Conservation (phyloP, 805 yeast species). For the Candida loeiensis region DNA sequence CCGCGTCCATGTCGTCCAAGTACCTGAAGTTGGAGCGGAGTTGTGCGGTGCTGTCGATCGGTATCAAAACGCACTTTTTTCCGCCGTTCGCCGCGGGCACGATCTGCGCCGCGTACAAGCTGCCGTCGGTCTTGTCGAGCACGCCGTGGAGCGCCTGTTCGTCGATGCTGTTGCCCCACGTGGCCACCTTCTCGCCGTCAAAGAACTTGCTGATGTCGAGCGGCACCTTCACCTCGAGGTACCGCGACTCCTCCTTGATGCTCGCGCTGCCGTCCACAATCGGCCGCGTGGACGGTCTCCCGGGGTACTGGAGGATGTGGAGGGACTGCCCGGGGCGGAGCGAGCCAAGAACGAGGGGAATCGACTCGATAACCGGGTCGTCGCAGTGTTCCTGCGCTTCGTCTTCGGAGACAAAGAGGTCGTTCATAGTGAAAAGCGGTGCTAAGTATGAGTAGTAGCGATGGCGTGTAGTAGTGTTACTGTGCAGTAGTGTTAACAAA, state of each 20-base stretch:
- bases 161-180: conserved; percentile 58
- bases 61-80: conserved; percentile 55
- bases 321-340: conserved; percentile 25
- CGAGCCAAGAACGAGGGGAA: conserved; percentile 31
- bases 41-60: conserved; percentile 68
- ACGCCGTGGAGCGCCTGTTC: conserved; percentile 72
- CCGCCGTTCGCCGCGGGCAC: conserved; percentile 16
- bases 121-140: conserved; percentile 50
- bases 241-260: conserved; percentile 58
- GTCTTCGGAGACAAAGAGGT: conserved; percentile 10
- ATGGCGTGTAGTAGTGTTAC: too few relatives aligned
- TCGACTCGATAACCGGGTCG: conserved; percentile 39
- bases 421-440: background rate
- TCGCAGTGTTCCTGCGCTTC: conserved; percentile 11
- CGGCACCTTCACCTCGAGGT: conserved; percentile 75
- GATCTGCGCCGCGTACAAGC: conserved; percentile 34
- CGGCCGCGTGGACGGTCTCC: conserved; percentile 45
- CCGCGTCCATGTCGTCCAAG: conserved; percentile 58
- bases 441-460: too few relatives aligned
- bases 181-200: conserved; percentile 58
- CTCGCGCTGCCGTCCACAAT: conserved; percentile 40
- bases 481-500: too few relatives aligned
- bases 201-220: conserved; percentile 64
- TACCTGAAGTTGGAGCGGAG: conserved; percentile 79
- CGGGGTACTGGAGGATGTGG: conserved; percentile 40